Evolutionary conservation across 305 asterid genomes (phyloP).

Genomic region (Caryopteris hybrid): DNA sequence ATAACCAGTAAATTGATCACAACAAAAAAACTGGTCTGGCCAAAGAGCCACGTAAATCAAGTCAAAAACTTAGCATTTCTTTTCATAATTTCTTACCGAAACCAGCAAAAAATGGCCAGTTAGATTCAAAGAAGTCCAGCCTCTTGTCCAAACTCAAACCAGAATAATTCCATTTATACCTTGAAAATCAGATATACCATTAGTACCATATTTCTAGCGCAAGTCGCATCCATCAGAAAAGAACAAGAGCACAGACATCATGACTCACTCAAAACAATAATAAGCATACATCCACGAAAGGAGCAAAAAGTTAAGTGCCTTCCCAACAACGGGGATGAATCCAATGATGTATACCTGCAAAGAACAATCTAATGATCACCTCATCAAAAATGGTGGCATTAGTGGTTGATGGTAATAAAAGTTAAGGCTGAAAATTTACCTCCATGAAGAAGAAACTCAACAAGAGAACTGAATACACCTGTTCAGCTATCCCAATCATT

Average conservation of each 20-base stretch:
- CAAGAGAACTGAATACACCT: conserved; percentile 75
- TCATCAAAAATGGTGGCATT: neutral
- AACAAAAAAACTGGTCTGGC: neutral
- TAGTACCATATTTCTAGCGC: conserved; percentile 6
- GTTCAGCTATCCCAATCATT: conserved; percentile 81
- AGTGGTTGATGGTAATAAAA: neutral
- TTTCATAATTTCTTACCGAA: conserved; percentile 51
- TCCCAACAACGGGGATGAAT: conserved; percentile 67
- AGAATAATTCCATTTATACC: conserved; percentile 94
- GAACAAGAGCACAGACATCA: conserved; percentile 14
- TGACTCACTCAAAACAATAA: conserved; percentile 92
- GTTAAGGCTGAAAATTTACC: conserved; percentile 33
- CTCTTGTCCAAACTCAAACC: conserved; percentile 91
- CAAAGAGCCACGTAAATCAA: conserved; percentile 1
- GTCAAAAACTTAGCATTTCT: neutral
- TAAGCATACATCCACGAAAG: conserved; percentile 97
- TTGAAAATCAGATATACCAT: conserved; percentile 22
- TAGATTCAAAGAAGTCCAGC: conserved; percentile 91
- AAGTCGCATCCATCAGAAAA: neutral
- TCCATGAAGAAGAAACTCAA: conserved; percentile 82
- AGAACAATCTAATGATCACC: conserved; percentile 1
- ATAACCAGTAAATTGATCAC: neutral
- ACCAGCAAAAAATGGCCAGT: conserved; percentile 96
- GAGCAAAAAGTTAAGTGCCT: conserved; percentile 64
- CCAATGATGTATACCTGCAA: conserved; percentile 73